phyloP scores from a whole-genome alignment of 257 asterid genomes.

The Przewalskia tangutica region DNA sequence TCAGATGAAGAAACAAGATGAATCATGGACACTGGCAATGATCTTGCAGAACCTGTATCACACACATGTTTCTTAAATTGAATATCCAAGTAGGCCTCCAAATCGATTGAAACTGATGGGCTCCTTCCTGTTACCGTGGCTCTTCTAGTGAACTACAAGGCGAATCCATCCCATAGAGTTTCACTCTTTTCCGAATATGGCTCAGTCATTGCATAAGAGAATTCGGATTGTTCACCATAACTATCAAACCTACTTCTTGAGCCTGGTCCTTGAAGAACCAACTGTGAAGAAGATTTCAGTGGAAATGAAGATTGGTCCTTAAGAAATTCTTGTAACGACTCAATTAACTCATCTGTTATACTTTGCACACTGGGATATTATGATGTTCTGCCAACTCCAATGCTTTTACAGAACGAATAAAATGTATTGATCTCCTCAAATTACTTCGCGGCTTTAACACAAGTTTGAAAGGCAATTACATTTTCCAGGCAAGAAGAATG shows the following conservation, averaged over 20 bases:
- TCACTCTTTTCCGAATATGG: conserved; percentile 19
- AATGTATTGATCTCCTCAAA: conserved; percentile 57
- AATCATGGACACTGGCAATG: conserved; percentile 41
- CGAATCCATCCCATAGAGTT: conserved; percentile 33
- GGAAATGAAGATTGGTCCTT: conserved; percentile 72
- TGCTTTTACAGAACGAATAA: conserved; percentile 42
- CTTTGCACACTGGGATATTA: conserved; percentile 63
- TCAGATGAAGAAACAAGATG: conserved; percentile 47
- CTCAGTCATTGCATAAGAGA: conserved; percentile 27
- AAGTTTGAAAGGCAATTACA: conserved; percentile 53
- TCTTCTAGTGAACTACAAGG: conserved; percentile 58
- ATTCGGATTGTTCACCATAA: conserved; percentile 36
- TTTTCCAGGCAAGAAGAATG: background rate
- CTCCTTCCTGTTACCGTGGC: conserved; percentile 28
- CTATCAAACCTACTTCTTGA: conserved; percentile 20
- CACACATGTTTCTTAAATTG: conserved; percentile 19
- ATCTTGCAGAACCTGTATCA: conserved; percentile 47
- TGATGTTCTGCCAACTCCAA: conserved; percentile 56
- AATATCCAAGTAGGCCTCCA: conserved; percentile 42
- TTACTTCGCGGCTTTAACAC: conserved; percentile 59
- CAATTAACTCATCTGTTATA: conserved; percentile 57
- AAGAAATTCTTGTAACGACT: conserved; percentile 58
- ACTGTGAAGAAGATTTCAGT: background rate
- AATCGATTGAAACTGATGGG: conserved; percentile 63
- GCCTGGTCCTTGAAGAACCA: conserved; percentile 18